These are phyloP conservation scores for Peronospora farinosa DNA, from an alignment of 352 stramenopile genomes.

Conservation along the genomic window DNA sequence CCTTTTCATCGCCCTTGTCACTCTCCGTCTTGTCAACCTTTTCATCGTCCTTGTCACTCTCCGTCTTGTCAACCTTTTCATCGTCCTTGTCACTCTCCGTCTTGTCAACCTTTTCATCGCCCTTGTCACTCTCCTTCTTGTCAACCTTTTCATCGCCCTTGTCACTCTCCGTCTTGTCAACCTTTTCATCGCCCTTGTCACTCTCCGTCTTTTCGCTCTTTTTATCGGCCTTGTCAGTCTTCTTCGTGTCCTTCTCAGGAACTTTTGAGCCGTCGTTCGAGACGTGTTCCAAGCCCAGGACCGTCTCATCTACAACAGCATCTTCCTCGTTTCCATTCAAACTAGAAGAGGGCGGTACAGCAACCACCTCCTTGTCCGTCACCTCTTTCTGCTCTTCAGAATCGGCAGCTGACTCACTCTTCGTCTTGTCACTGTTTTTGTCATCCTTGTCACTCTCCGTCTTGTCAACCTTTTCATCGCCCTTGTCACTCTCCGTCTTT, in stretches of 20 bases:
- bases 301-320: not conserved
- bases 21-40: slow-evolving; percentile 4
- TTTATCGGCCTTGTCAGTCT: slow-evolving; percentile 5
- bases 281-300: slow-evolving; percentile 13
- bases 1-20: slow-evolving; percentile 6
- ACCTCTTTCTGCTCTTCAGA: no score
- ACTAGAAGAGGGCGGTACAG: no score
- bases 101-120: slow-evolving; percentile 9
- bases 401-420: no score
- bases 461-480: slow-evolving; percentile 2
- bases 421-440: slow-evolving; percentile 7
- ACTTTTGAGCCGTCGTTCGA: slow-evolving; percentile 1
- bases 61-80: slow-evolving; percentile 1
- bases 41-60: slow-evolving; percentile 1
- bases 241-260: slow-evolving; percentile 3
- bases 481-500: no score
- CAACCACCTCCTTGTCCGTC: no score
- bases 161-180: slow-evolving; percentile 6
- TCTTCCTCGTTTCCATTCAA: slow-evolving; percentile 13
- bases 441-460: slow-evolving; percentile 6
- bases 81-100: not conserved
- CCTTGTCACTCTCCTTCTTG: slow-evolving; percentile 7
- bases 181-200: slow-evolving; percentile 1
- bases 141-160: not conserved
- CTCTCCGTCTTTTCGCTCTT: slow-evolving; percentile 6